Evolutionary conservation across 2,329 filamentous ascomycete genomes (phyloP), one percentile per base, ranked within the genome.

Genomic region (Colletotrichum orbiculare): DNA sequence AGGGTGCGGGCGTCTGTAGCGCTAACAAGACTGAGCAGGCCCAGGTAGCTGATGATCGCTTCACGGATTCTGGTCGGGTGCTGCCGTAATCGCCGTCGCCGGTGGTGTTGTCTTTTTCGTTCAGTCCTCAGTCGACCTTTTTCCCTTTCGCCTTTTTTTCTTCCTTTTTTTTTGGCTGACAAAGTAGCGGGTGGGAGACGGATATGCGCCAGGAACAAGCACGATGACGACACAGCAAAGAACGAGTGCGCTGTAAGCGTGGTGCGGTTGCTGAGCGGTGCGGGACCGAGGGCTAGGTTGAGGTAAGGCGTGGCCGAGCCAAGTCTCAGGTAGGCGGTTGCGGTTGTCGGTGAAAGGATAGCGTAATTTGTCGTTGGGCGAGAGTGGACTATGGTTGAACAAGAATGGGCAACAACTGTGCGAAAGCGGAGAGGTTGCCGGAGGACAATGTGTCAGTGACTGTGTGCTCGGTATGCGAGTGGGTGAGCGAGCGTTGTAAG

Each of bases 201-300:
- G 34, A 52, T 41, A 47, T 25, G 60, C 47, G 60, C 57, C 54
- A 34, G 43, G 25, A n/a, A 25, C 46, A 65, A 56, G 64, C 61
- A 65, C 64, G 55, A 67, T 67, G 64, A 65, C 64, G 64, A 64
- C 61, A 67, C 56, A 46, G 45, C 35, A 46, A 37, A 54, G 55
- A 25, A n/a, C 54, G 50, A 43, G 42, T 56, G 35, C 50, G 60
- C 25, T 25, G 25, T 25, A 25, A 25, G 25, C 25, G 25, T 25
- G 25, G 25, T 25, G 25, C 25, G 25, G 25, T 25, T 25, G 25
- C 25, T 25, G 25, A 25, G 25, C 25, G 38, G 46, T 65, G 61
- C 54, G 54, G 62, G 64, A 61, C 46, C 50, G 37, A 35, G 37
- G 38, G 45, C 60, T 52, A 33, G 60, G 46, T 49, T 50, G 52